Evolutionary conservation across 148 eudicot genomes (phyloP).

Genomic region (Rheum nobile): DNA sequence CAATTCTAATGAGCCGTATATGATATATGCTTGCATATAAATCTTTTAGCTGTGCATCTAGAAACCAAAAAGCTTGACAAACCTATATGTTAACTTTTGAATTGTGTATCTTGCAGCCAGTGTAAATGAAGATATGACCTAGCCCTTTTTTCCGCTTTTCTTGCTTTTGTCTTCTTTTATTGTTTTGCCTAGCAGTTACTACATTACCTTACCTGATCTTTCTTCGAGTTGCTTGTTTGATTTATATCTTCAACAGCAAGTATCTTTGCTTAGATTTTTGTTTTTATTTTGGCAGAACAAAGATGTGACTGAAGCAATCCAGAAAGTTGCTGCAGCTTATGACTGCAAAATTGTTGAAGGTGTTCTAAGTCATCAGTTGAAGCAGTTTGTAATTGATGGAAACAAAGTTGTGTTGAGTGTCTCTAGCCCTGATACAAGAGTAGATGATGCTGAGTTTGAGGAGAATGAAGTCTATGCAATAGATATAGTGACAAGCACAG

Average conservation of each 20-base stretch:
- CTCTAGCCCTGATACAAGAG: slow-evolving; percentile 58
- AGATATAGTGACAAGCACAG: slow-evolving; percentile 74
- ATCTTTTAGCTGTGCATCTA: too few relatives aligned
- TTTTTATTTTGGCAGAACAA: slow-evolving; percentile 43
- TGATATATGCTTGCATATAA: too few relatives aligned
- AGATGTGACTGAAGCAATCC: slow-evolving; percentile 79
- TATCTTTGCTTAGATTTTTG: background rate
- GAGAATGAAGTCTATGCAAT: slow-evolving; percentile 82
- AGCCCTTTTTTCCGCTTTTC: background rate
- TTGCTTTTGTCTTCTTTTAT: background rate
- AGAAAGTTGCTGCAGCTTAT: slow-evolving; percentile 87
- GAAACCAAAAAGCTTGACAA: too few relatives aligned
- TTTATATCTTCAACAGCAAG: background rate
- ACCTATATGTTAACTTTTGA: too few relatives aligned
- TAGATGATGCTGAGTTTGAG: slow-evolving; percentile 86
- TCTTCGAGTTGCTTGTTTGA: background rate
- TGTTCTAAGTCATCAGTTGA: slow-evolving; percentile 78
- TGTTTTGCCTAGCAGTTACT: background rate
- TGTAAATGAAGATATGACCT: too few relatives aligned
- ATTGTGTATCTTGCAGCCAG: too few relatives aligned
- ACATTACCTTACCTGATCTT: background rate
- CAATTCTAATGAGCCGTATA: too few relatives aligned
- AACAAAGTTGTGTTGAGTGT: slow-evolving; percentile 77
- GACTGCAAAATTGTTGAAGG: slow-evolving; percentile 93
- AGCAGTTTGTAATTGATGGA: slow-evolving; percentile 88